Conservation (phyloP, 139 green algal species). For the Chlamydomonas sp. region DNA sequence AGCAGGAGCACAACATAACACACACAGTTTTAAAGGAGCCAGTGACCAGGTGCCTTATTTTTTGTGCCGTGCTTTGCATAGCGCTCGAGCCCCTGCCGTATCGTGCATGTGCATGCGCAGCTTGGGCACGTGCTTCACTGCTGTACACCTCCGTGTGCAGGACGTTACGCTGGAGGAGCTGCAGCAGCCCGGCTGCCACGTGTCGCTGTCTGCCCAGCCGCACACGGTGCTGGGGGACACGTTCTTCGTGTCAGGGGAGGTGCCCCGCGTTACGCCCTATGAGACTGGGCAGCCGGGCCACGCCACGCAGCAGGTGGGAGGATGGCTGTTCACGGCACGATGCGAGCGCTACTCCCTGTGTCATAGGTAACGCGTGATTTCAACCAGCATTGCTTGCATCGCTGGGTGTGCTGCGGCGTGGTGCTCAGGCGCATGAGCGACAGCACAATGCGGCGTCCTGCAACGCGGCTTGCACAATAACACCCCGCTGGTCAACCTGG, state of each 20-base stretch:
- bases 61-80: too few species aligned
- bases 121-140: too few species aligned
- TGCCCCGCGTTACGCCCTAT: slow-evolving; percentile 40
- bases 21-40: too few species aligned
- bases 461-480: too few species aligned
- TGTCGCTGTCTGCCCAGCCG: slow-evolving; percentile 24
- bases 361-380: too few species aligned
- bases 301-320: slow-evolving; percentile 9
- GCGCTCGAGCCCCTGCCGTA: not conserved
- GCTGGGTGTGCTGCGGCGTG: too few species aligned
- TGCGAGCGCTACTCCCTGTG: not conserved
- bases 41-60: too few species aligned
- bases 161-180: slow-evolving; percentile 25
- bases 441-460: too few species aligned
- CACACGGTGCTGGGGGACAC: slow-evolving; percentile 41
- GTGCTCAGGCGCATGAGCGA: too few species aligned
- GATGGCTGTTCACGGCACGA: not conserved
- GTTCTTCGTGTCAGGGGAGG: slow-evolving; percentile 49
- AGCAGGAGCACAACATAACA: too few species aligned
- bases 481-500: not conserved
- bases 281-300: slow-evolving; percentile 36
- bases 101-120: too few species aligned
- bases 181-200: slow-evolving; percentile 8
- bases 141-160: not conserved
- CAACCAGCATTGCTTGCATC: too few species aligned